phyloP scores from a whole-genome alignment of 192 early-diverging fungal species.

The Linnemannia hyalina region DNA sequence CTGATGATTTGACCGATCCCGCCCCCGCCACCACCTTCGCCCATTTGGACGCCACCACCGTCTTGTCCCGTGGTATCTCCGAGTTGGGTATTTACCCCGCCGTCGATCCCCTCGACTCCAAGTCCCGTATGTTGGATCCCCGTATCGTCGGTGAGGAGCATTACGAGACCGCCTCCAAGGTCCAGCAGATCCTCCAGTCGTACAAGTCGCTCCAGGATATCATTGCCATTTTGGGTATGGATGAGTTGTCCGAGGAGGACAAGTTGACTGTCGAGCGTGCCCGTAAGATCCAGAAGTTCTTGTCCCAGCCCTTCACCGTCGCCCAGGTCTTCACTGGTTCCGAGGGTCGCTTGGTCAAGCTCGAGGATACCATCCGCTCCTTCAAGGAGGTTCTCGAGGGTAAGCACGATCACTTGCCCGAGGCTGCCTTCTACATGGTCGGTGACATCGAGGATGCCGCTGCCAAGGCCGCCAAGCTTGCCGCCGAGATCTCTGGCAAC shows the following conservation, averaged over 20 bases:
- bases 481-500: constrained; percentile 57
- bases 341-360: constrained; percentile 90
- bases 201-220: constrained; percentile 99
- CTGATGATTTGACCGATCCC: constrained; percentile 99
- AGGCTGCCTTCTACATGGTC: constrained; percentile 98
- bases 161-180: constrained; percentile 93
- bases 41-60: constrained; percentile 99
- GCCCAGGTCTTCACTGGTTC: constrained; percentile 97
- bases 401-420: constrained; percentile 95
- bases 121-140: constrained; percentile 98
- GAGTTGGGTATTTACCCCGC: constrained; percentile 99
- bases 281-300: constrained; percentile 99
- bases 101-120: constrained; percentile 98
- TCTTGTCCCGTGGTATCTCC: constrained; percentile 97
- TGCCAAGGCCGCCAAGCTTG: constrained; percentile 82
- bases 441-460: constrained; percentile 96
- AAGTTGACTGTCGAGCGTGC: constrained; percentile 99
- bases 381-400: constrained; percentile 97
- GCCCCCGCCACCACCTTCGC: constrained; percentile 99
- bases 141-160: constrained; percentile 96
- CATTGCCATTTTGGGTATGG: constrained; percentile 99
- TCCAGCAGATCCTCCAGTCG: constrained; percentile 97
- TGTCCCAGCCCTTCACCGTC: constrained; percentile 97
- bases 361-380: constrained; percentile 93
- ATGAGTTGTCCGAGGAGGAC: constrained; percentile 98